Percentiles rank a stretch among this genome's conserved stretches.
Conservation (phyloP, 805 yeast genomes). For the Saturnispora gosingensis region DNA sequence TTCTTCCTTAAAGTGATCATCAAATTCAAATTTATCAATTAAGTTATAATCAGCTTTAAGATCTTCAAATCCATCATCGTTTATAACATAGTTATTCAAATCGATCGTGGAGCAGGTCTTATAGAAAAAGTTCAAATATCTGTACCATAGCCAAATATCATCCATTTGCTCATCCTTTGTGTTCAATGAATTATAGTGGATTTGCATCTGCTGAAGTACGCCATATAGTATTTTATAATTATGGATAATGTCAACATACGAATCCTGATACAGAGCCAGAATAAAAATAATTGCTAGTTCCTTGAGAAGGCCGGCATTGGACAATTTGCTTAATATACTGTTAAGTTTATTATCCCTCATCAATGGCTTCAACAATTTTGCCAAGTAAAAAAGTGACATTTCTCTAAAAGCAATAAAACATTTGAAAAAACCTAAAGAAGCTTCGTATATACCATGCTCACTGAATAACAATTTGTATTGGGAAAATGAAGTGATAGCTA, state of each 20-base stretch:
- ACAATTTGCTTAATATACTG: slow-evolving; percentile 15
- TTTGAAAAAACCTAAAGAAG: slow-evolving; percentile 17
- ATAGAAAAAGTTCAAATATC: slow-evolving; percentile 30
- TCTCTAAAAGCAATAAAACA: slow-evolving; percentile 23
- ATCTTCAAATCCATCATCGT: slow-evolving; percentile 37
- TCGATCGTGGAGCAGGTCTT: slow-evolving; percentile 43
- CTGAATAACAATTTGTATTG: slow-evolving; percentile 20
- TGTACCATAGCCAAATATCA: slow-evolving; percentile 23
- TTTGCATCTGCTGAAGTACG: slow-evolving; percentile 20
- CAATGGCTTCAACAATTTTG: slow-evolving; percentile 16
- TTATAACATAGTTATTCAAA: slow-evolving; percentile 36
- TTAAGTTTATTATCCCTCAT: slow-evolving; percentile 2
- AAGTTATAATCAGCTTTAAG: slow-evolving; percentile 23
- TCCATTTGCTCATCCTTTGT: slow-evolving; percentile 16
- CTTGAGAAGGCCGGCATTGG: slow-evolving; percentile 18
- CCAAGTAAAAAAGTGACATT: slow-evolving; percentile 16
- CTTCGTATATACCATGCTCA: slow-evolving; percentile 22
- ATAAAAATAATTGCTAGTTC: slow-evolving; percentile 21
- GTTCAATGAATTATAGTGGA: slow-evolving; percentile 9
- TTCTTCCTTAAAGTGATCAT: slow-evolving; percentile 19
- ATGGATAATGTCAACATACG: slow-evolving; percentile 21
- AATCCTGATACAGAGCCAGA: slow-evolving; percentile 25
- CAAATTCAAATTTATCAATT: slow-evolving; percentile 18
- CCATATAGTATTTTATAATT: slow-evolving; percentile 20
- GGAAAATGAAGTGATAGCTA: slow-evolving; percentile 20